phyloP scores from a whole-genome alignment of 2,329 filamentous ascomycete genomes.

The Exophiala lecanii-corni region DNA sequence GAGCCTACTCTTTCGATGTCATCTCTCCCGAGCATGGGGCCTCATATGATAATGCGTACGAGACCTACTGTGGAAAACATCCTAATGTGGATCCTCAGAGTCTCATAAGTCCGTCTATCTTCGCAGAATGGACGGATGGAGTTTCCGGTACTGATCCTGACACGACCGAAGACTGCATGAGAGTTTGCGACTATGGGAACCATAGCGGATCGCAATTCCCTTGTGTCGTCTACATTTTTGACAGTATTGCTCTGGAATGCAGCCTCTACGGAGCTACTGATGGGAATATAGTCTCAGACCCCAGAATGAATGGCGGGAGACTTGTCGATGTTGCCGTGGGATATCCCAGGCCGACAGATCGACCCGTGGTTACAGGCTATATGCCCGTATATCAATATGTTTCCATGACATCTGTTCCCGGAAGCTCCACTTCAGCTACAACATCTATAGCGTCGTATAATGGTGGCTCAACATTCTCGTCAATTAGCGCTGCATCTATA shows the following conservation, averaged over 20 bases:
- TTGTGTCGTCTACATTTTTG: slow-evolving; percentile 1
- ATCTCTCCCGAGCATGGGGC: slow-evolving; percentile 1
- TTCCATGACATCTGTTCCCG: neutral
- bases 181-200: slow-evolving; percentile 3
- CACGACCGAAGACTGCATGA: slow-evolving; percentile 2
- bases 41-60: slow-evolving; percentile 2
- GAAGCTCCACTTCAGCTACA: neutral
- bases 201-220: neutral
- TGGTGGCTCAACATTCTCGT: no score
- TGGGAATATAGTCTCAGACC: neutral
- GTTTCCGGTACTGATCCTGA: no score
- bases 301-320: neutral
- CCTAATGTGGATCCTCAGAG: neutral
- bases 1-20: slow-evolving; percentile 1
- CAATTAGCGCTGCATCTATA: no score
- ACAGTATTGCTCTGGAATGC: neutral
- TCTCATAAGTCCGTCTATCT: neutral
- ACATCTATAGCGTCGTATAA: neutral
- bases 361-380: neutral
- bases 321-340: neutral
- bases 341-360: slow-evolving; percentile 1
- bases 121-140: neutral
- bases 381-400: neutral
- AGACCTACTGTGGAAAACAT: slow-evolving; percentile 1
- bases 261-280: slow-evolving; percentile 1